Evolutionary conservation across 768 basidiomycete genomes (phyloP).

Genomic region (Boletus fagicola): DNA sequence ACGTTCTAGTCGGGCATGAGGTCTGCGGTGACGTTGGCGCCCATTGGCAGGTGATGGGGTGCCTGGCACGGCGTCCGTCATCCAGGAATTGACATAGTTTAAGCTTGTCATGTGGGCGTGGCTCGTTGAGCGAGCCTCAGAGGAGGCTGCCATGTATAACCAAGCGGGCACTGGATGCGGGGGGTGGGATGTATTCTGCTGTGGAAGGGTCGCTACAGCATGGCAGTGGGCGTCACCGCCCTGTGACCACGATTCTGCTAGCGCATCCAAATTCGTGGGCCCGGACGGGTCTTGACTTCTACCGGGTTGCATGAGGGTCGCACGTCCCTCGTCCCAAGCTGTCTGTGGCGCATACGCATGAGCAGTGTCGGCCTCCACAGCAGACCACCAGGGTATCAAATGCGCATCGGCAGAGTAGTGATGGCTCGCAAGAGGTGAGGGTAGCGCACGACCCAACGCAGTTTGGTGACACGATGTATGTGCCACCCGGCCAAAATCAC

Average conservation of each 20-base stretch:
- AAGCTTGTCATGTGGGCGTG: background rate
- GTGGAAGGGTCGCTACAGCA: conserved; percentile 20
- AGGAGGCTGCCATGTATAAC: background rate
- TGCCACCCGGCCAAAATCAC: background rate
- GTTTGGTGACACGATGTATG: background rate
- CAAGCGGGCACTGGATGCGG: background rate
- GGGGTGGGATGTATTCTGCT: background rate
- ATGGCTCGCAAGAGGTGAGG: background rate
- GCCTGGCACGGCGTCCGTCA: conserved; percentile 5
- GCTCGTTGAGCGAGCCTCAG: background rate
- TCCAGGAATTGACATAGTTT: background rate
- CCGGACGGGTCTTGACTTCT: conserved; percentile 17
- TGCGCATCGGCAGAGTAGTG: background rate
- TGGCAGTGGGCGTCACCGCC: conserved; percentile 9
- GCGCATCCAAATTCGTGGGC: background rate
- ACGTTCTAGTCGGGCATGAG: background rate
- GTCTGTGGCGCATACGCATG: background rate
- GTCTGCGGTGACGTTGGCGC: conserved; percentile 1
- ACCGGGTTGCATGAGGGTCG: background rate
- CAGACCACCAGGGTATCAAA: background rate
- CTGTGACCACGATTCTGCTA: background rate
- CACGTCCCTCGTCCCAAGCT: background rate
- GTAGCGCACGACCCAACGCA: too few species aligned
- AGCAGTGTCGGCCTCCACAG: background rate
- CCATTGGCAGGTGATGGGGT: background rate